Percentiles rank a stretch among this genome's conserved stretches.
phyloP scores from a whole-genome alignment of 2,329 filamentous ascomycete species.

The Alternaria ventricosa region DNA sequence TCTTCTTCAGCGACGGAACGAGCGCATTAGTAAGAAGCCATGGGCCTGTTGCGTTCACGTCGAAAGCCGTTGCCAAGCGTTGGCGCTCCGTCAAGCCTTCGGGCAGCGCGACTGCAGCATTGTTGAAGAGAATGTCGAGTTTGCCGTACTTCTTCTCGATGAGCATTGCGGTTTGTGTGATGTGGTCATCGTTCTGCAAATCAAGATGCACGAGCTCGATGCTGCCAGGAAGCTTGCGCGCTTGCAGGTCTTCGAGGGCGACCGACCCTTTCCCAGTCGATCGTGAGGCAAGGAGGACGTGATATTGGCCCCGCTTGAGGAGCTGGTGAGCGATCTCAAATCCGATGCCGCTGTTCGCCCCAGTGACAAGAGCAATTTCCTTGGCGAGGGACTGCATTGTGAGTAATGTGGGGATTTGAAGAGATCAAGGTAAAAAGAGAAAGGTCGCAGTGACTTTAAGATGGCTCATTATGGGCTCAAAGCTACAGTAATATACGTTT shows the following conservation, averaged over 20 bases:
- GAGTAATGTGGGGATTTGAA: not conserved
- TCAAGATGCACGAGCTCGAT: slow-evolving; percentile 53
- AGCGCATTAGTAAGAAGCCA: slow-evolving; percentile 32
- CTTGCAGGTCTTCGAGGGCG: slow-evolving; percentile 34
- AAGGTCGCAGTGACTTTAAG: not conserved
- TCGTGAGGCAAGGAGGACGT: slow-evolving; percentile 34
- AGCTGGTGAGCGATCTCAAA: slow-evolving; percentile 53
- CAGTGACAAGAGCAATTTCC: slow-evolving; percentile 46
- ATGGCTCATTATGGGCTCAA: not conserved
- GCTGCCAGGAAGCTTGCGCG: slow-evolving; percentile 33
- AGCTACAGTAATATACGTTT: not conserved
- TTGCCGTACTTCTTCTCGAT: slow-evolving; percentile 41
- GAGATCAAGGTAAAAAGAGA: not conserved
- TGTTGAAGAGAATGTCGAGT: slow-evolving; percentile 50
- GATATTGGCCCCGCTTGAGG: slow-evolving; percentile 46
- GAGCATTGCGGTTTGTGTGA: slow-evolving; percentile 44
- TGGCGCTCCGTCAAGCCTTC: slow-evolving; percentile 30
- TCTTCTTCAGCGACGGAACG: slow-evolving; percentile 24
- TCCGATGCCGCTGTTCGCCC: slow-evolving; percentile 58
- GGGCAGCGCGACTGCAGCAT: slow-evolving; percentile 40
- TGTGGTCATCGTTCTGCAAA: slow-evolving; percentile 52
- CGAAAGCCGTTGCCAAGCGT: slow-evolving; percentile 32
- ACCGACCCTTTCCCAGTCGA: slow-evolving; percentile 32
- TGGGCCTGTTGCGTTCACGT: slow-evolving; percentile 40
- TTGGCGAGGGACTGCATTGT: slow-evolving; percentile 28